Evolutionary conservation across 164 flowering plant species (phyloP).

Genomic region (Nymphaea thermarum): DNA sequence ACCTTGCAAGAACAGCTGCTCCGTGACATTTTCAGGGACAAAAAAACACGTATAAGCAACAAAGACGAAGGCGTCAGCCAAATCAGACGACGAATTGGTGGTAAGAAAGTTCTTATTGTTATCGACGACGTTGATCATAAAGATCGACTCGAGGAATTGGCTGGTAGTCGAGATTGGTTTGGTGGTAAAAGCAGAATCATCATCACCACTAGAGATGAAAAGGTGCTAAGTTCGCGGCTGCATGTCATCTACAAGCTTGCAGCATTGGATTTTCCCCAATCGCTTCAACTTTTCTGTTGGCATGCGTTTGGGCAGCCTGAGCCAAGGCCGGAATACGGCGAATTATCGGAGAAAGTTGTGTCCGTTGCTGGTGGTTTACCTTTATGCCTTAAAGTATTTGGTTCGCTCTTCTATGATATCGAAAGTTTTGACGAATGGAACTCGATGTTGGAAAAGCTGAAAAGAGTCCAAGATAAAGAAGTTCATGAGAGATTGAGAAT

Average conservation of each 20-base stretch:
- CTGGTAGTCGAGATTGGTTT: constrained; percentile 10
- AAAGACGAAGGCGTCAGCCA: background rate
- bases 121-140: constrained; percentile 15
- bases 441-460: too few species aligned
- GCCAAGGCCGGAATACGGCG: background rate
- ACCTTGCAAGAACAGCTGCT: constrained; percentile 2
- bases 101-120: constrained; percentile 9
- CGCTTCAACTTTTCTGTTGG: constrained; percentile 9
- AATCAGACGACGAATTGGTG: constrained; percentile 4
- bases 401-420: background rate
- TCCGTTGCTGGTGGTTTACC: background rate
- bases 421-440: background rate
- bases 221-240: background rate
- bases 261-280: background rate
- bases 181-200: constrained; percentile 14
- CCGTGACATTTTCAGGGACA: background rate
- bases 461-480: too few species aligned
- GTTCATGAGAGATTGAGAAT: too few species aligned
- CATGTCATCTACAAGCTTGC: background rate
- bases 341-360: background rate
- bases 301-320: constrained; percentile 5
- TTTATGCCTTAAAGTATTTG: constrained; percentile 5
- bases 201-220: constrained; percentile 7
- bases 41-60: background rate
- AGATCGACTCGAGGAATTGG: constrained; percentile 8